These are phyloP conservation scores for Gossypium davidsonii DNA, from an alignment of 441 rosid species.

Conservation along the genomic window DNA sequence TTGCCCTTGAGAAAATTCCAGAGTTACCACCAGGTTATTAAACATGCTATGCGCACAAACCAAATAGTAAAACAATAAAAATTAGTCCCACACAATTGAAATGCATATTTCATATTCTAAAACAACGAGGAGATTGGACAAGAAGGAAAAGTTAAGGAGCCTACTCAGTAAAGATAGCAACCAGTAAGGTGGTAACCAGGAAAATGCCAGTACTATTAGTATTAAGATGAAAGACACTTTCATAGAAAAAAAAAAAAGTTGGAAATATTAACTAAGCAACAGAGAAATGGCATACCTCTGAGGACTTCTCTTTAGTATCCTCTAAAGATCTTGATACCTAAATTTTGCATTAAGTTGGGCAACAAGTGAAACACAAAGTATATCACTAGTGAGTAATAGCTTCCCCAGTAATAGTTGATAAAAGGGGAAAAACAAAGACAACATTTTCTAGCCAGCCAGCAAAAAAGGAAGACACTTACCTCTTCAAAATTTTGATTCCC, in stretches of 20 bases:
- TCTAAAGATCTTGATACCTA: constrained; percentile 57
- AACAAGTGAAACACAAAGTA: not conserved
- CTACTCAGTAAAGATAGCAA: constrained; percentile 7
- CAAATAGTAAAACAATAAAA: constrained; percentile 5
- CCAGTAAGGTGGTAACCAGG: not conserved
- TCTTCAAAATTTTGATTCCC: constrained; percentile 36
- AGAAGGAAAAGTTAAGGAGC: not conserved
- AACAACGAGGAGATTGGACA: not conserved
- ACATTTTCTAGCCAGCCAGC: not conserved
- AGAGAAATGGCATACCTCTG: constrained; percentile 36
- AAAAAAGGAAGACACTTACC: constrained; percentile 26
- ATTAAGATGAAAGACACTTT: not conserved
- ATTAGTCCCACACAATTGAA: not conserved
- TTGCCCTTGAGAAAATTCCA: not conserved
- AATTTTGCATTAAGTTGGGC: constrained; percentile 6
- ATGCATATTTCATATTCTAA: not conserved
- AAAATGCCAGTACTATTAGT: not conserved
- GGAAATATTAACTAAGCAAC: not conserved
- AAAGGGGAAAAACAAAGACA: not conserved
- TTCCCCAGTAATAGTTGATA: not conserved
- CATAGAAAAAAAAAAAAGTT: not conserved
- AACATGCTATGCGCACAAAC: not conserved
- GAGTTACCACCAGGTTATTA: not conserved
- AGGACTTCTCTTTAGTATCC: constrained; percentile 47
- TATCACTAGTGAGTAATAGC: not conserved